A percentile compares a stretch with the other conserved stretches of the same genome.
These are phyloP conservation scores for Neurospora sp. DNA, from an alignment of 495 filamentous ascomycete genomes.

Conservation along the genomic window DNA sequence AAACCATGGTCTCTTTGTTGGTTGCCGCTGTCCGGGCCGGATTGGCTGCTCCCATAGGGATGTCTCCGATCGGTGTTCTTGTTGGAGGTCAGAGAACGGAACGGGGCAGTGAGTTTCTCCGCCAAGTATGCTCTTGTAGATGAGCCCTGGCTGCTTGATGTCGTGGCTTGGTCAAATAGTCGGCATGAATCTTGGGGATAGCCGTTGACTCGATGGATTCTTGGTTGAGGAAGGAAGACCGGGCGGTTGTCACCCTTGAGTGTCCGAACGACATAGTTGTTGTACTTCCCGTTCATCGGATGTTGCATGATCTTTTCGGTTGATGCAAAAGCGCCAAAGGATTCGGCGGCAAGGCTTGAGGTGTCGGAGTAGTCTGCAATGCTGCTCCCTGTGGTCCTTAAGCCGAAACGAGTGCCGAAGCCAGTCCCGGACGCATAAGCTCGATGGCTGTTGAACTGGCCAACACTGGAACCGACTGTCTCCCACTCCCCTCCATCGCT, in stretches of 20 bases:
- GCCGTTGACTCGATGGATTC: conserved; percentile 16
- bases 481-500: conserved; percentile 21
- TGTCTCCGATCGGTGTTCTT: neutral
- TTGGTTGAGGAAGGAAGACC: conserved; percentile 16
- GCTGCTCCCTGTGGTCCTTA: conserved; percentile 26
- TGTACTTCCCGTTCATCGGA: neutral
- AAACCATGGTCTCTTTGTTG: neutral
- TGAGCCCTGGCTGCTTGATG: conserved; percentile 1
- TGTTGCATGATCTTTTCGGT: conserved; percentile 19
- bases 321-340: conserved; percentile 8
- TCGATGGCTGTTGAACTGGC: conserved; percentile 18
- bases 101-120: conserved; percentile 17
- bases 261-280: conserved; percentile 7
- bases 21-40: neutral
- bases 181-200: conserved; percentile 18
- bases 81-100: conserved; percentile 5
- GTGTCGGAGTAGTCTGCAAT: conserved; percentile 28
- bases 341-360: neutral
- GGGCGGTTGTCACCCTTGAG: conserved; percentile 16
- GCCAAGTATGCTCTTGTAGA: conserved; percentile 9
- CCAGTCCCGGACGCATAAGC: conserved; percentile 7
- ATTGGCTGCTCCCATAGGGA: conserved; percentile 1
- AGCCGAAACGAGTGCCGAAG: neutral
- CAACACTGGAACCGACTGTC: conserved; percentile 14
- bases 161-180: conserved; percentile 6